A percentile compares a stretch with the other conserved stretches of the same genome.
Evolutionary conservation across 2,329 filamentous ascomycete genomes (phyloP).

Genomic region (Neobulgaria alba): DNA sequence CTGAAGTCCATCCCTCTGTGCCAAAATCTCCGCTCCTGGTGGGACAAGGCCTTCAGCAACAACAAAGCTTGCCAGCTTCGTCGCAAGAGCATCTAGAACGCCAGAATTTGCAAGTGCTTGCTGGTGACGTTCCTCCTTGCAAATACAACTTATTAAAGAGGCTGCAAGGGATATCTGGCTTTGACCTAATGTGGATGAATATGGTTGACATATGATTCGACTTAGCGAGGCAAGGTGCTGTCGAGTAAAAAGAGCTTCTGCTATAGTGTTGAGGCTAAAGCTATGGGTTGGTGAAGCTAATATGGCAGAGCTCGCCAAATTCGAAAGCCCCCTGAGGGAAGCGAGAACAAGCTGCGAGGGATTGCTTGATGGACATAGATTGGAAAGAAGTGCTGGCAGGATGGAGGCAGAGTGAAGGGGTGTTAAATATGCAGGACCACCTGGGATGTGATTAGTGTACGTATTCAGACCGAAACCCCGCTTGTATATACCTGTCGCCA

Average conservation of each 20-base stretch:
- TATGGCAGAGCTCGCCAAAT: constrained; percentile 57
- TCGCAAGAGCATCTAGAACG: constrained; percentile 69
- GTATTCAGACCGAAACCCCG: background rate
- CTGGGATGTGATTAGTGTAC: constrained; percentile 36
- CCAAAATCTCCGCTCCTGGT: constrained; percentile 49
- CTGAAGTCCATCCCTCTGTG: constrained; percentile 44
- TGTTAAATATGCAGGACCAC: constrained; percentile 68
- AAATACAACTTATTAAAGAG: constrained; percentile 48
- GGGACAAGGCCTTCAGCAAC: constrained; percentile 61
- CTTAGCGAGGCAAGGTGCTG: constrained; percentile 54
- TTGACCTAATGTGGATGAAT: constrained; percentile 43
- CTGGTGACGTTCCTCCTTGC: constrained; percentile 61
- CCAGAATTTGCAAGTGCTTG: constrained; percentile 62
- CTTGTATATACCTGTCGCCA: constrained; percentile 63
- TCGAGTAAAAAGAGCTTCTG: constrained; percentile 56
- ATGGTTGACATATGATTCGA: constrained; percentile 54
- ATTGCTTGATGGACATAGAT: constrained; percentile 57
- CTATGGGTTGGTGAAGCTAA: constrained; percentile 44
- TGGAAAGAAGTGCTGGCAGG: constrained; percentile 61
- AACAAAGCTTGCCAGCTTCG: constrained; percentile 62
- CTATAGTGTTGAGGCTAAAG: constrained; percentile 42
- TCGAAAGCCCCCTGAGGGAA: constrained; percentile 65
- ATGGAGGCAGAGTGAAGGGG: constrained; percentile 62
- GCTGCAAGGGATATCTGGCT: constrained; percentile 54
- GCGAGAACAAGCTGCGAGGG: constrained; percentile 61